Conservation (phyloP, 2,329 filamentous ascomycete genomes). For the Metarhizium sp. region DNA sequence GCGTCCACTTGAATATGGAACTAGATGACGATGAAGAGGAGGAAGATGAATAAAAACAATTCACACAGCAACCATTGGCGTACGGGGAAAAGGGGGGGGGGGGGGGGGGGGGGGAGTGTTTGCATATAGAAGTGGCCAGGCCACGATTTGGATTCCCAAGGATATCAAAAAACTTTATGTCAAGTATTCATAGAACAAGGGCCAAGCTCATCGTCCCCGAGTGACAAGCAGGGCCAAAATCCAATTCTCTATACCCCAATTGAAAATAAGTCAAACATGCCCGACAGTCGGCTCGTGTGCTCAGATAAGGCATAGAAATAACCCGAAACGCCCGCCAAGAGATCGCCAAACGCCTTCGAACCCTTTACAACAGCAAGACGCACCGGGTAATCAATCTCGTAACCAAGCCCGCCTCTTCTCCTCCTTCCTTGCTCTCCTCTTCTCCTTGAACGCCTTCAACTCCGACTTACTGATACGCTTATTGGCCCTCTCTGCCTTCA, state of each 20-base stretch:
- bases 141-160: not conserved
- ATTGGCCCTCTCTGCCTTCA: conserved; percentile 81
- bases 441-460: conserved; percentile 85
- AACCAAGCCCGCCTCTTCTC: conserved; percentile 91
- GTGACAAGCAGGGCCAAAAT: not conserved
- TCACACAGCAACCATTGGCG: not conserved
- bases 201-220: not conserved
- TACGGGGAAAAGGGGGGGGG: not conserved
- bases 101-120: not conserved
- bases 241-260: not conserved
- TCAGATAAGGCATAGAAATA: not conserved
- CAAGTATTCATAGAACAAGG: not conserved
- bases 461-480: conserved; percentile 81
- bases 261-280: not conserved
- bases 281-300: not conserved
- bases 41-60: conserved; percentile 14
- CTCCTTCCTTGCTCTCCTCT: conserved; percentile 80
- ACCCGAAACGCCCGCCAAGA: conserved; percentile 2
- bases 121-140: not conserved
- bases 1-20: conserved; percentile 51
- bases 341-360: not conserved
- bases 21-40: conserved; percentile 42
- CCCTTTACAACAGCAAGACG: not conserved
- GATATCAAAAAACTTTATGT: not conserved
- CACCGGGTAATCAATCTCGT: conserved; percentile 49